Conservation (phyloP, 192 early-diverging fungal species). For the Coemansia interrupta region DNA sequence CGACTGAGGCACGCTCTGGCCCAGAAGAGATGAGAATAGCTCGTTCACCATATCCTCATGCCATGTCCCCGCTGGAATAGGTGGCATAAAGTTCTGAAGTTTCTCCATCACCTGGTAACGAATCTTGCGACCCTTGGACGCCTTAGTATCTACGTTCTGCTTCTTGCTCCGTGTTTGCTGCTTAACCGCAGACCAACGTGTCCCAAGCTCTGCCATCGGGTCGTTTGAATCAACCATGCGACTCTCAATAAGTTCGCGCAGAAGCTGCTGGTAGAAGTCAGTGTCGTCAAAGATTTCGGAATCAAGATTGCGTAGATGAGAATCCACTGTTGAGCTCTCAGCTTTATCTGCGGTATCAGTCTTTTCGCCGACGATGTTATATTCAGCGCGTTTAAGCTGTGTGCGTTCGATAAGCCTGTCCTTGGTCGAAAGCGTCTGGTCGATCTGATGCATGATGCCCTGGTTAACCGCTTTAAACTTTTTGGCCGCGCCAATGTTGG, state of each 20-base stretch:
- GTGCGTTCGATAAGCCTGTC: constrained; percentile 84
- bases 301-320: constrained; percentile 58
- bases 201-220: constrained; percentile 64
- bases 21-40: constrained; percentile 81
- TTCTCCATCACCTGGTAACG: constrained; percentile 96
- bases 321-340: constrained; percentile 56
- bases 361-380: constrained; percentile 50
- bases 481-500: constrained; percentile 69
- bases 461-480: constrained; percentile 97
- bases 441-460: constrained; percentile 70
- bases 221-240: constrained; percentile 90
- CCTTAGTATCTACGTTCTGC: constrained; percentile 76
- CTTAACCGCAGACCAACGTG: constrained; percentile 81
- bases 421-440: constrained; percentile 64
- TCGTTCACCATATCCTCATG: constrained; percentile 92
- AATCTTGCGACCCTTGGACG: constrained; percentile 86
- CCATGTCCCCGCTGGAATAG: constrained; percentile 84
- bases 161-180: constrained; percentile 63
- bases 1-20: constrained; percentile 55
- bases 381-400: constrained; percentile 73
- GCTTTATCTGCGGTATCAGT: constrained; percentile 15
- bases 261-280: constrained; percentile 90
- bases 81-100: constrained; percentile 94
- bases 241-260: constrained; percentile 93
- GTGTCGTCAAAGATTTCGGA: constrained; percentile 91